Percentiles rank a stretch among this genome's conserved stretches.
Conservation (phyloP, 176 grass and related monocot genomes). For the Bolboschoenus planiculmis region DNA sequence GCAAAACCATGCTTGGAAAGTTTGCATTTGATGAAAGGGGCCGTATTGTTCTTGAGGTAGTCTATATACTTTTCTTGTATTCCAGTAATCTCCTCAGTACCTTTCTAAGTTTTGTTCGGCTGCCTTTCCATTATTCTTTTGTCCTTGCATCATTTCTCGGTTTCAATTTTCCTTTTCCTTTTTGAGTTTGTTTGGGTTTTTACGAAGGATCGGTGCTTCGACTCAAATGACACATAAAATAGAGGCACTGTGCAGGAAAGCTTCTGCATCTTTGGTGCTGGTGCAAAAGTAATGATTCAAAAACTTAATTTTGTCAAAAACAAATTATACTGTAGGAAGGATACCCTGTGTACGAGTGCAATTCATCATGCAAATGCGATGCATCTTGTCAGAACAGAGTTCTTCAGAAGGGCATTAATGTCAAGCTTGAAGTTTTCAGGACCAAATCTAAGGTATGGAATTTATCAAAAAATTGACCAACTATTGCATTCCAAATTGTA, state of each 20-base stretch:
- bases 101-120: not conserved
- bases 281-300: not conserved
- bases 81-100: not conserved
- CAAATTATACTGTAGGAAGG: constrained; percentile 57
- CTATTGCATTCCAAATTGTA: constrained; percentile 1
- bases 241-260: not conserved
- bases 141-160: not conserved
- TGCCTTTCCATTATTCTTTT: not conserved
- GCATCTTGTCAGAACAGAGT: constrained; percentile 86
- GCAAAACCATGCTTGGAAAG: constrained; percentile 53
- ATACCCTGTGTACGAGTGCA: constrained; percentile 79
- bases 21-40: constrained; percentile 73
- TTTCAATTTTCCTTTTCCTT: not conserved
- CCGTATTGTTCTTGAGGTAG: constrained; percentile 73
- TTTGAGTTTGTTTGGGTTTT: constrained; percentile 1
- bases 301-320: constrained; percentile 9
- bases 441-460: constrained; percentile 75
- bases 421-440: constrained; percentile 90
- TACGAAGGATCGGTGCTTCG: not conserved
- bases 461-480: not conserved
- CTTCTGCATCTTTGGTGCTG: not conserved
- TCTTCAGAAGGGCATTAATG: constrained; percentile 67
- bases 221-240: not conserved
- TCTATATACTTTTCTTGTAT: not conserved
- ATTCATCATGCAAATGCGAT: constrained; percentile 63